Evolutionary conservation across 2,329 filamentous ascomycete species (phyloP).

Genomic region (Talaromyces sp.): DNA sequence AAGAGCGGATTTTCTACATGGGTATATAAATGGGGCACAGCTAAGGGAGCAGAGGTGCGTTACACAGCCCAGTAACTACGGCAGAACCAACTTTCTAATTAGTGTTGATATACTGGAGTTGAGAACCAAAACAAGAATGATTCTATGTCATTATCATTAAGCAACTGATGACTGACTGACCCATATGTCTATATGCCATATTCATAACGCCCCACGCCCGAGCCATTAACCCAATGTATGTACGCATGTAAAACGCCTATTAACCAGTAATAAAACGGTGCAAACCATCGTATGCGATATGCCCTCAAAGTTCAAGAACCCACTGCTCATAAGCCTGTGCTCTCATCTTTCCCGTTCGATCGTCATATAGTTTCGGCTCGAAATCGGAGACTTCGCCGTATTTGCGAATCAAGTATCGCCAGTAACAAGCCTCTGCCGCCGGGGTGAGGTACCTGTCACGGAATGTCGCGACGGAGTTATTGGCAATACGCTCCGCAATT

Average conservation of each 20-base stretch:
- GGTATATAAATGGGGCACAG: background rate
- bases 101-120: too few species aligned
- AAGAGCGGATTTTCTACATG: background rate
- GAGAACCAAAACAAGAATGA: background rate
- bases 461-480: constrained; percentile 48
- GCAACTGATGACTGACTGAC: background rate
- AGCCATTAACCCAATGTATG: background rate
- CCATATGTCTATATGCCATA: background rate
- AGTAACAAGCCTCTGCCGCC: constrained; percentile 56
- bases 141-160: constrained; percentile 5
- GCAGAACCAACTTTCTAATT: too few species aligned
- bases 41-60: background rate
- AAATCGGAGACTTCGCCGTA: constrained; percentile 42
- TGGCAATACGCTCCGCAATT: constrained; percentile 49
- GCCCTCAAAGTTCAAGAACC: constrained; percentile 28
- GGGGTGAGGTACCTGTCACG: constrained; percentile 54
- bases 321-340: constrained; percentile 43
- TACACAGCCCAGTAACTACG: background rate
- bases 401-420: constrained; percentile 46
- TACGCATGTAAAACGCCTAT: background rate
- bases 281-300: background rate
- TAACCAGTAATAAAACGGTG: background rate
- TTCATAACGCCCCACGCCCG: background rate
- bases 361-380: constrained; percentile 37
- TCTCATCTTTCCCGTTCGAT: constrained; percentile 31